Evolutionary conservation across 176 grass and related monocot genomes (phyloP), one percentile per base, ranked within the genome.

Genomic region (Pontederia crassipes): DNA sequence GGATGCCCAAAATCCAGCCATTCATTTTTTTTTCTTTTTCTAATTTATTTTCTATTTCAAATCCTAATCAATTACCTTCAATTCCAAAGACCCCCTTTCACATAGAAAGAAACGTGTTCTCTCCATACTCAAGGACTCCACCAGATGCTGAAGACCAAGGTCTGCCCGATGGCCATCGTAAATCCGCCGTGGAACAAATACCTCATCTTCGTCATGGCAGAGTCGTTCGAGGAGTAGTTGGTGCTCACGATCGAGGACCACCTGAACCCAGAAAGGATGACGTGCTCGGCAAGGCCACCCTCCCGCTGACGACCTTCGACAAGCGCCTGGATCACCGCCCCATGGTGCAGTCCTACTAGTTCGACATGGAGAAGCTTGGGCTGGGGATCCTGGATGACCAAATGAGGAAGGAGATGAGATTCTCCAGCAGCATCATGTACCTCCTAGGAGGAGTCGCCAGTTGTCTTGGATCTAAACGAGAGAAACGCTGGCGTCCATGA

Each of bases 221-320:
- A 69, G 52, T 52, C 66, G 10, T 69, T 69, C 53, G 66, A 69
- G 35, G 66, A 69, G 66, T 29, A 69, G 15, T 29, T 69, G 52
- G 52, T 69, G 66, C 53, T 69, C 7, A 69, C 53, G 15, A 9
- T 56, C 66, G 66, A 69, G 66, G 66, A 69, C 66, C 66, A 53
- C 12, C 9, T 69, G 53, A 55, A 11, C 32, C 28, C 10, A 56
- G 52, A 0, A 69, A 69, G 53, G 66, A 69, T 29, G 66, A 69
- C 1, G 14, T 69, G 53, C 66, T 69, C 28, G 66, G 66, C 7
- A 32, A 53, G 32, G 45, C 56, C 17, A 53, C 53, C 1, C 17
- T 69, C n/a, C 66, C 52, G 3, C 4, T 69, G 66, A 47, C 52
- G 1, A n/a, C 26, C 12, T 69, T 69, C 53, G 66, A 69, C 52